Base-by-base conservation (phyloP, 106 monocot species). In the Dendrobium huoshanense region DNA sequence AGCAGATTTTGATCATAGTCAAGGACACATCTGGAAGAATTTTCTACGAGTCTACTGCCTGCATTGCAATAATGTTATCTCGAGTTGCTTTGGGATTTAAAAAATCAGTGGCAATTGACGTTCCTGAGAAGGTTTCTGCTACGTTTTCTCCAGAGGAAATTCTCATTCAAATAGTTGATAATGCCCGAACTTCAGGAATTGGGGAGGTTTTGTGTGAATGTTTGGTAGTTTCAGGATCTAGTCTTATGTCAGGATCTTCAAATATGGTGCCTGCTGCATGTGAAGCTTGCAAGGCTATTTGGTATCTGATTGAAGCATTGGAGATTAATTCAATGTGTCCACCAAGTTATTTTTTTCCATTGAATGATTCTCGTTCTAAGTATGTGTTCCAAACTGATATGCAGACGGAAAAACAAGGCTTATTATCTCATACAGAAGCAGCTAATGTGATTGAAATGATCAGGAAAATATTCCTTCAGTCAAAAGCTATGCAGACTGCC, bases 241-340 rank as follows among this genome's bases (percentile, higher is more conserved):
- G 84, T 78, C 81, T 91, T 33, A 84, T 88, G 51, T 89, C 91
- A 77, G 98, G 92, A 25, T 88, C 95, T 73, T 81, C 86, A 80
- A 91, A 87, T 85, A 90, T 91, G 91, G 78, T 95, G 5, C 99
- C 99, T 77, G 95, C 95, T 74, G 95, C 93, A 72, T 99, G 99
- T 87, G 99, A 99, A 89, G 85, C 93, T 67, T 93, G 95, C 90
- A 99, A 99, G 77, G 82, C 86, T 43, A 86, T 93, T 22, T 99
- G 99, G 99, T 88, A 86, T 80, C 80, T 95, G 43, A 84, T 93
- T 79, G 91, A 99, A 85, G 85, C 88, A 72, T 25, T 90, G 41
- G 99, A 99, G 85, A 75, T 84, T 73, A 81, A 84, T 56, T 95
- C 88, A 43, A 20, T 55, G n/a, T 90, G 78, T 73, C 83, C 64